Evolutionary conservation across 2,329 filamentous ascomycete genomes (phyloP).

Genomic region (Fusarium sp.): DNA sequence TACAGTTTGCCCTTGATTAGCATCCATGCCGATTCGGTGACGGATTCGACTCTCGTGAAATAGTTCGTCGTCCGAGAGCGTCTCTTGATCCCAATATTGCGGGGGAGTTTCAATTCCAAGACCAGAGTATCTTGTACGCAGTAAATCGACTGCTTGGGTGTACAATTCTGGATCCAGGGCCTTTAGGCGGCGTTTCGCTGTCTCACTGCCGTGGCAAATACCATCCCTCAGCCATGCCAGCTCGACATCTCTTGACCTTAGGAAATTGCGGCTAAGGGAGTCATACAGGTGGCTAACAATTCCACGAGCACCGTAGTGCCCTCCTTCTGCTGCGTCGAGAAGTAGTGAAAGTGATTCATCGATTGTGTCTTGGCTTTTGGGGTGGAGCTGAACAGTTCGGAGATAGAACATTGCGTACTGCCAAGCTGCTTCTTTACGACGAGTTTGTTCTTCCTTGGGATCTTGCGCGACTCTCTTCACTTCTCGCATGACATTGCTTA

Average conservation of each 20-base stretch:
- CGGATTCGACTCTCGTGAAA: background rate
- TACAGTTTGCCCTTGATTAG: background rate
- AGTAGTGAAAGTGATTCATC: background rate
- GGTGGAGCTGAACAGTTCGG: background rate
- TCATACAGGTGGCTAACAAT: background rate
- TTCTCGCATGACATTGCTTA: background rate
- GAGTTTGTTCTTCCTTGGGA: accelerated
- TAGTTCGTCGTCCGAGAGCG: accelerated
- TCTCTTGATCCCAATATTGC: background rate
- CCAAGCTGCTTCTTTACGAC: background rate
- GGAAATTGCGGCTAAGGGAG: accelerated
- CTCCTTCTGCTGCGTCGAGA: background rate
- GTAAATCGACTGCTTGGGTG: too few species aligned
- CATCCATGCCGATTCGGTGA: background rate
- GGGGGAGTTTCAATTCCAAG: accelerated
- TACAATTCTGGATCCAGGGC: background rate
- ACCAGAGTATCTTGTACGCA: background rate
- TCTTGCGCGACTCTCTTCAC: background rate
- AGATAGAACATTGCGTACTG: background rate
- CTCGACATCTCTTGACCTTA: background rate
- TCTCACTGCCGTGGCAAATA: background rate
- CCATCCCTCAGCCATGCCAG: background rate
- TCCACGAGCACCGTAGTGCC: background rate
- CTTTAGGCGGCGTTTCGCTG: background rate
- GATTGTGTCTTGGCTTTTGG: background rate